Evolutionary conservation across 2,329 filamentous ascomycete species (phyloP).

Genomic region (Venturia carpophila): DNA sequence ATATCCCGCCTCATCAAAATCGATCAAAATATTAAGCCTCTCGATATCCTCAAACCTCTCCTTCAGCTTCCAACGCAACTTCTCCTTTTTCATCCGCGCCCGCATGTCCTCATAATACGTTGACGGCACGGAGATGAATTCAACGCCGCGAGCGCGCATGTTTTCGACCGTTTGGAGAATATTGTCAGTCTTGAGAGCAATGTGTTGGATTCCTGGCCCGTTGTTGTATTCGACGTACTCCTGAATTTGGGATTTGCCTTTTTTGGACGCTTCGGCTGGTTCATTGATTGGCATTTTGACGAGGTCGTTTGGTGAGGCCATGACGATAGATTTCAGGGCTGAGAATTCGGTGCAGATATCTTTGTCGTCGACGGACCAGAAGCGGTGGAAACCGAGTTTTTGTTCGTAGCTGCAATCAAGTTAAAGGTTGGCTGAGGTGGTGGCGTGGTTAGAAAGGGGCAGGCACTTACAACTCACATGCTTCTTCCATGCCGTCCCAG

Average conservation of each 20-base stretch:
- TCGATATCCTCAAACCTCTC: constrained; percentile 75
- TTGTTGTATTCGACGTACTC: constrained; percentile 80
- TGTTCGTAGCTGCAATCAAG: constrained; percentile 66
- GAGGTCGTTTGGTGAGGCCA: constrained; percentile 73
- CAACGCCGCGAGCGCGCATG: constrained; percentile 76
- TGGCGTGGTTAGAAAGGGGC: neutral
- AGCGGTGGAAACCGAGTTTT: constrained; percentile 86
- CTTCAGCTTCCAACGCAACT: constrained; percentile 49
- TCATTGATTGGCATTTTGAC: constrained; percentile 99
- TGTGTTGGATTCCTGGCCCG: constrained; percentile 86
- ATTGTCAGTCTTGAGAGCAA: constrained; percentile 73
- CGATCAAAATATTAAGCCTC: constrained; percentile 78
- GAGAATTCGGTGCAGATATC: constrained; percentile 91
- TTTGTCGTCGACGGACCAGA: constrained; percentile 93
- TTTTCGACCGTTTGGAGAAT: constrained; percentile 72
- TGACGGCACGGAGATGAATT: constrained; percentile 84
- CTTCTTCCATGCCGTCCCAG: constrained; percentile 75
- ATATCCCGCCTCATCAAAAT: constrained; percentile 91
- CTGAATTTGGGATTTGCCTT: constrained; percentile 90
- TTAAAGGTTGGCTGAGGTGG: neutral
- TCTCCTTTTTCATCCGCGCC: constrained; percentile 55
- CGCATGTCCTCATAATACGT: constrained; percentile 79
- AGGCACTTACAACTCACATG: constrained; percentile 49
- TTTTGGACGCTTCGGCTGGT: constrained; percentile 82
- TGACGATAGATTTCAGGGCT: constrained; percentile 80